Percentiles rank a stretch among this genome's conserved stretches.
phyloP scores from a whole-genome alignment of 768 basidiomycete species.

The Phlebiopsis gigantea region DNA sequence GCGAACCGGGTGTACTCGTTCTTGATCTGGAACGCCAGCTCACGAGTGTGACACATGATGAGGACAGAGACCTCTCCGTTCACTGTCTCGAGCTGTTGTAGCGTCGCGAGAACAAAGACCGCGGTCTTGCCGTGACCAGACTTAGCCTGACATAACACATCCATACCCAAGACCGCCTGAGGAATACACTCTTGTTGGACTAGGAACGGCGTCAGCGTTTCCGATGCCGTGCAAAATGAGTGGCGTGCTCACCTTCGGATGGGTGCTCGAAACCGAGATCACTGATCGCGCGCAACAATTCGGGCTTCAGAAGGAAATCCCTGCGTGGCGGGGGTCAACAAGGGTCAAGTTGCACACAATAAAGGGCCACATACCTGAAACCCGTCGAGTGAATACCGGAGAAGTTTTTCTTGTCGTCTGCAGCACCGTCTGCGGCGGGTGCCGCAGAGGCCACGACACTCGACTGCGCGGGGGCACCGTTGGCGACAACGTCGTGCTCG shows the following conservation, averaged over 20 bases:
- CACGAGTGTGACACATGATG: constrained; percentile 98
- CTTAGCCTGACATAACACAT: constrained; percentile 98
- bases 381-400: constrained; percentile 99
- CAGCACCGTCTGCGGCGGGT: constrained; percentile 55
- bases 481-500: constrained; percentile 73
- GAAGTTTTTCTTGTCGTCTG: constrained; percentile 96
- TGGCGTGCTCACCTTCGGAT: constrained; percentile 74
- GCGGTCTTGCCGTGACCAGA: constrained; percentile 99
- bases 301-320: constrained; percentile 97
- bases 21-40: constrained; percentile 99
- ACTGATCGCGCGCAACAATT: constrained; percentile 93
- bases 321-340: constrained; percentile 35
- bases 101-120: constrained; percentile 95
- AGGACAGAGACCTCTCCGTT: constrained; percentile 97
- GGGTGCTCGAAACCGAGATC: constrained; percentile 99
- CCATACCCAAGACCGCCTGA: constrained; percentile 98
- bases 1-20: constrained; percentile 99
- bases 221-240: background rate
- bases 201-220: constrained; percentile 26
- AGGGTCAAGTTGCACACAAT: constrained; percentile 13
- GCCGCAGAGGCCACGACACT: background rate
- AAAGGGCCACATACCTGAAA: constrained; percentile 64
- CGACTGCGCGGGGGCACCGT: constrained; percentile 41
- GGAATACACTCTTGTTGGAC: constrained; percentile 99
- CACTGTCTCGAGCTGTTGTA: constrained; percentile 97